These are phyloP conservation scores for Sarocladiaceae sp. DNA, from an alignment of 2,329 filamentous ascomycete genomes.

Conservation along the genomic window DNA sequence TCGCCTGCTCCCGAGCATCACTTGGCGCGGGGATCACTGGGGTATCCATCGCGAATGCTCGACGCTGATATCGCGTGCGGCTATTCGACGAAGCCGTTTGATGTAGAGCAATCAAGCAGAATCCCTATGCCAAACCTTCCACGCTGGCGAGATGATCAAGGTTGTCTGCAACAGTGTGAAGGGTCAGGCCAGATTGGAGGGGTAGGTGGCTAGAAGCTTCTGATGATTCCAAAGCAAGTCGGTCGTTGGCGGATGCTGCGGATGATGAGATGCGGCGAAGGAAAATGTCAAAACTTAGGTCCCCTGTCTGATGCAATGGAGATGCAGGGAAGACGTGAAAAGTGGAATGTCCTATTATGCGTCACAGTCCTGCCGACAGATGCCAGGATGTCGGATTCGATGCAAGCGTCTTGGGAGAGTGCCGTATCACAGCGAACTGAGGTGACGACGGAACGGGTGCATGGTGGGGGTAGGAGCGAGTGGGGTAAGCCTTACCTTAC, in stretches of 20 bases:
- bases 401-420: not conserved
- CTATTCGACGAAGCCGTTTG: not conserved
- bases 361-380: conserved; percentile 1
- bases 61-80: conserved; percentile 6
- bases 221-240: not conserved
- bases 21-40: conserved; percentile 54
- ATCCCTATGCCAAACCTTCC: not conserved
- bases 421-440: not conserved
- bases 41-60: conserved; percentile 51
- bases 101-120: not conserved
- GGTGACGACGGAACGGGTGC: not conserved
- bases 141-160: too few relatives aligned
- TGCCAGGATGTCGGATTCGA: not conserved
- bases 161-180: too few relatives aligned
- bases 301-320: not conserved
- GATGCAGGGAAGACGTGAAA: not conserved
- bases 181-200: too few relatives aligned
- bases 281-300: not conserved
- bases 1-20: conserved; percentile 52
- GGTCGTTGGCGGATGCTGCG: not conserved
- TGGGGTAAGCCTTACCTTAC: conserved; percentile 5
- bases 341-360: not conserved
- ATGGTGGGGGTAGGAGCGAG: conserved; percentile 6
- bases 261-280: not conserved
- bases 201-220: conserved; percentile 2